Conservation (phyloP, 495 filamentous ascomycete genomes). For the Hypoxylon trugodes region DNA sequence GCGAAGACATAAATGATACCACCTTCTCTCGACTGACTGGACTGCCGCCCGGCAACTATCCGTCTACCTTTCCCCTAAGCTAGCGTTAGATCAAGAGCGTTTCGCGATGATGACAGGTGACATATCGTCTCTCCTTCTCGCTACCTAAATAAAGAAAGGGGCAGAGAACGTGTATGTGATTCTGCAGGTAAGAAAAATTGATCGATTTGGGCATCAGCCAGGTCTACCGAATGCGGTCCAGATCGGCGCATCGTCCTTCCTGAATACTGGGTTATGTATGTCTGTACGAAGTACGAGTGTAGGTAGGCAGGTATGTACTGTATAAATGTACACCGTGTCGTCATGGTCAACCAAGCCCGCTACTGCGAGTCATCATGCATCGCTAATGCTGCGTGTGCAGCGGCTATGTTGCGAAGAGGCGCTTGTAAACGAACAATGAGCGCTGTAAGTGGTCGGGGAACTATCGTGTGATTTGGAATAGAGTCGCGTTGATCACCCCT, state of each 20-base stretch:
- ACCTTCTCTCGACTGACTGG: conserved; percentile 24
- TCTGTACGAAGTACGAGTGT: no score
- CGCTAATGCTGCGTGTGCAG: conserved; percentile 18
- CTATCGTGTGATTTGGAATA: conserved; percentile 34
- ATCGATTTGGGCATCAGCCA: conserved; percentile 25
- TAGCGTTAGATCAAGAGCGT: background rate
- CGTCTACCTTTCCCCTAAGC: background rate
- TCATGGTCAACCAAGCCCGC: conserved; percentile 11
- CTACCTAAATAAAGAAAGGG: conserved; percentile 7
- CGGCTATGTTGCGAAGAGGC: conserved; percentile 24
- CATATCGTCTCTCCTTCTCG: background rate
- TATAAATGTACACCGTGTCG: conserved; percentile 20
- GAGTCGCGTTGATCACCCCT: background rate
- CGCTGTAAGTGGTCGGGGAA: background rate
- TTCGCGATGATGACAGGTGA: conserved; percentile 1
- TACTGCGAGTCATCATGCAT: conserved; percentile 42
- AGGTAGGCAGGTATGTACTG: no score
- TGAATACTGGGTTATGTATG: conserved; percentile 3
- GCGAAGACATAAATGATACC: conserved; percentile 18
- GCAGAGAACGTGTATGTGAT: background rate
- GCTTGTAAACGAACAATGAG: conserved; percentile 30
- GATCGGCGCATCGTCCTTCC: conserved; percentile 22
- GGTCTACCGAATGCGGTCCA: conserved; percentile 16
- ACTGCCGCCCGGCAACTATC: background rate
- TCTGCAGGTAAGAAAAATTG: conserved; percentile 11